phyloP scores from a whole-genome alignment of 2,329 filamentous ascomycete species.

The Parafenestella ontariensis region DNA sequence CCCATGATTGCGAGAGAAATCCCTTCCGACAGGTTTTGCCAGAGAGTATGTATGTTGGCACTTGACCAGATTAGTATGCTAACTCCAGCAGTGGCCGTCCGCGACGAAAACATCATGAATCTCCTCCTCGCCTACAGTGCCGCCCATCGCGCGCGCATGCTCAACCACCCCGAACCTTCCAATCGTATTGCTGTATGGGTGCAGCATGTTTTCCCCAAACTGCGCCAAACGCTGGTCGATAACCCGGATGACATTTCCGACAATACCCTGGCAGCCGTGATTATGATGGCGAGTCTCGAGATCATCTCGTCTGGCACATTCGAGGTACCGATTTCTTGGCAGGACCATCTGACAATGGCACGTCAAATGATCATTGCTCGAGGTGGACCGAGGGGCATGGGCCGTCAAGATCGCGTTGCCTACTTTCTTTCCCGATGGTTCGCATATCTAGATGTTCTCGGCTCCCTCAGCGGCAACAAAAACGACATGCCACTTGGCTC shows the following conservation, averaged over 20 bases:
- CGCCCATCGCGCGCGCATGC: slow-evolving; percentile 78
- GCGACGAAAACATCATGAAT: slow-evolving; percentile 75
- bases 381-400: slow-evolving; percentile 63
- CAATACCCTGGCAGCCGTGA: slow-evolving; percentile 77
- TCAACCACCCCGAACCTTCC: slow-evolving; percentile 75
- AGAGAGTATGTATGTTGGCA: slow-evolving; percentile 58
- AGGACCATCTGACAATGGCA: slow-evolving; percentile 77
- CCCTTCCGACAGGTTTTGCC: slow-evolving; percentile 68
- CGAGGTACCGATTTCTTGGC: slow-evolving; percentile 81
- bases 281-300: slow-evolving; percentile 84
- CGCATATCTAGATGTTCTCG: slow-evolving; percentile 81
- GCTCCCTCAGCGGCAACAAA: slow-evolving; percentile 68
- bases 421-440: slow-evolving; percentile 85
- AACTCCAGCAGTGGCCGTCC: slow-evolving; percentile 65
- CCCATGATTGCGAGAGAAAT: slow-evolving; percentile 68
- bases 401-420: slow-evolving; percentile 61
- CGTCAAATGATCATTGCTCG: slow-evolving; percentile 76
- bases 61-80: not conserved
- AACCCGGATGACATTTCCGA: slow-evolving; percentile 66
- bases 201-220: slow-evolving; percentile 75
- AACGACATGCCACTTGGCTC: slow-evolving; percentile 52
- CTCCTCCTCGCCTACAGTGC: slow-evolving; percentile 82
- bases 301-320: slow-evolving; percentile 84
- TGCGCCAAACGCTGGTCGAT: slow-evolving; percentile 68
- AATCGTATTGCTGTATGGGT: slow-evolving; percentile 84